Evolutionary conservation across 192 early-diverging fungal species (phyloP).

Genomic region (Backusella sp.): DNA sequence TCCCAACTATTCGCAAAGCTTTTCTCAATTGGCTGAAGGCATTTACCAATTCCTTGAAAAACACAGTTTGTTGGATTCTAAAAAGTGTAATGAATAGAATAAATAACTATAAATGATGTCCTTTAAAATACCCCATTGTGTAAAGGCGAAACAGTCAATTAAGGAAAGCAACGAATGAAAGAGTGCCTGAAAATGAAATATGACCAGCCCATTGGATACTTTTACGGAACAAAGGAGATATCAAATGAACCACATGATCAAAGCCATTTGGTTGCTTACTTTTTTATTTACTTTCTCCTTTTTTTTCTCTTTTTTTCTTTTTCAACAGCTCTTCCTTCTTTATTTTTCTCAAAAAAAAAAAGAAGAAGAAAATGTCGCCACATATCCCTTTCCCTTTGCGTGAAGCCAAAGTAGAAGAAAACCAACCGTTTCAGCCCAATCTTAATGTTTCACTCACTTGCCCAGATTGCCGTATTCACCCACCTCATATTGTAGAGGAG

Average conservation of each 20-base stretch:
- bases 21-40: too few relatives aligned
- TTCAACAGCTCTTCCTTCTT: background rate
- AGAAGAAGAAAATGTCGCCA: constrained; percentile 5
- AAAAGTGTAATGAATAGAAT: too few relatives aligned
- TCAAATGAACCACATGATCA: background rate
- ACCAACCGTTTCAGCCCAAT: constrained; percentile 36
- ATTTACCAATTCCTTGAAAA: too few relatives aligned
- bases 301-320: background rate
- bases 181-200: too few relatives aligned
- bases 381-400: constrained; percentile 17
- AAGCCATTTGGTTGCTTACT: background rate
- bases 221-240: too few relatives aligned
- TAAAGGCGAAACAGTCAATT: too few relatives aligned
- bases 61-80: too few relatives aligned
- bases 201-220: too few relatives aligned
- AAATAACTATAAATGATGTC: too few relatives aligned
- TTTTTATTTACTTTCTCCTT: background rate
- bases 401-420: constrained; percentile 16
- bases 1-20: too few relatives aligned
- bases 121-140: too few relatives aligned
- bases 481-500: constrained; percentile 89
- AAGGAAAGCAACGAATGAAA: too few relatives aligned
- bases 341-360: background rate
- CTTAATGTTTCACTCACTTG: constrained; percentile 65
- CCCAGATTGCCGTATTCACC: constrained; percentile 71